A percentile compares a stretch with the other conserved stretches of the same genome.
phyloP scores from a whole-genome alignment of 352 stramenopile genomes.

The Phytophthora pisi region DNA sequence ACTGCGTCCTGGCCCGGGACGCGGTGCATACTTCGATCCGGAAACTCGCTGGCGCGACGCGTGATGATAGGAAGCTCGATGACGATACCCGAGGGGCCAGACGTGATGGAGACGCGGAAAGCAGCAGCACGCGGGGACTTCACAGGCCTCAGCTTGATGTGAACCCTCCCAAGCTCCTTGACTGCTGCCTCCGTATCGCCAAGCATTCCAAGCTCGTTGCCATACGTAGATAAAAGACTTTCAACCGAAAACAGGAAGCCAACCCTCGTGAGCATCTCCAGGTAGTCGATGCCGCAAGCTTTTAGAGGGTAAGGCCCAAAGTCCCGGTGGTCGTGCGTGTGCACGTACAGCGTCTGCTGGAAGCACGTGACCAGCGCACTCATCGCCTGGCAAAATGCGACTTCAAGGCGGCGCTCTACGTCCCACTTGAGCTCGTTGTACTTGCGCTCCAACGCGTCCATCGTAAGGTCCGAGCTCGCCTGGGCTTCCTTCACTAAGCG shows the following conservation, averaged over 20 bases:
- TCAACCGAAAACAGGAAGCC: constrained; percentile 88
- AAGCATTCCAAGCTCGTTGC: constrained; percentile 85
- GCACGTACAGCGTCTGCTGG: constrained; percentile 84
- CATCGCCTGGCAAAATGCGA: constrained; percentile 85
- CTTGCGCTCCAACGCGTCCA: constrained; percentile 75
- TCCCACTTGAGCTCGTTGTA: constrained; percentile 87
- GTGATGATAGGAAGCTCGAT: constrained; percentile 83
- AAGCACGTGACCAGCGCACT: constrained; percentile 86
- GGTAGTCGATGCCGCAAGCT: constrained; percentile 57
- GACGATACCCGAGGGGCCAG: constrained; percentile 57
- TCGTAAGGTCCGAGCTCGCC: constrained; percentile 70
- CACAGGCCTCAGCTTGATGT: constrained; percentile 76
- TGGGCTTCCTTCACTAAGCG: constrained; percentile 60
- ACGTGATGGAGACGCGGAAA: constrained; percentile 79
- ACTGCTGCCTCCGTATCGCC: constrained; percentile 85
- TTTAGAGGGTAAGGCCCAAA: constrained; percentile 45
- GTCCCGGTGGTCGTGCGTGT: constrained; percentile 59
- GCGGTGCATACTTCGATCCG: constrained; percentile 70
- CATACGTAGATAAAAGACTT: constrained; percentile 85
- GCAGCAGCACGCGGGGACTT: constrained; percentile 61
- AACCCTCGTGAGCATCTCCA: constrained; percentile 70
- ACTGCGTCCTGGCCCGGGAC: constrained; percentile 74
- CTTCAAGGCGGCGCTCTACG: constrained; percentile 80
- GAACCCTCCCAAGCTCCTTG: constrained; percentile 68
- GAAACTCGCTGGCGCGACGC: constrained; percentile 41